Evolutionary conservation across 2,329 filamentous ascomycete genomes (phyloP).

Genomic region (Plectosphaerella cucumerina): DNA sequence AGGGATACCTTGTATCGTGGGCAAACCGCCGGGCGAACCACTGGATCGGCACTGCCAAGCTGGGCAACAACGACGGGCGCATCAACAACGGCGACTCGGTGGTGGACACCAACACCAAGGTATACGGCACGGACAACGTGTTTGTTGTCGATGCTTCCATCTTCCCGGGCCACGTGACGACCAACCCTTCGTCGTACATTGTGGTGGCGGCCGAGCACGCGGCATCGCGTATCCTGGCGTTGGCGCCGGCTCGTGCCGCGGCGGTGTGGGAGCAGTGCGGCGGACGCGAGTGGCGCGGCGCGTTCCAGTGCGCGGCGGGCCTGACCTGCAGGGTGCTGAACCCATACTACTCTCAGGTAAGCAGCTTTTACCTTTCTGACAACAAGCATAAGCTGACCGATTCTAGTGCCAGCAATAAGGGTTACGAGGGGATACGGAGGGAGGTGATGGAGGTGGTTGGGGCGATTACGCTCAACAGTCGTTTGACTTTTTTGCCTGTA

Average conservation of each 20-base stretch:
- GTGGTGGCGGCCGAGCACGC: conserved; percentile 62
- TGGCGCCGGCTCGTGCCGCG: conserved; percentile 6
- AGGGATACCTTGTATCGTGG: conserved; percentile 36
- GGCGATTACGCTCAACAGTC: no score
- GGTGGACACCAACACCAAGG: conserved; percentile 58
- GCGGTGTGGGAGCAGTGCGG: conserved; percentile 15
- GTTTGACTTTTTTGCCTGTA: neutral
- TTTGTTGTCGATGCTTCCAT: conserved; percentile 66
- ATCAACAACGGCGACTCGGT: conserved; percentile 50
- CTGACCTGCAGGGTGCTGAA: conserved; percentile 13
- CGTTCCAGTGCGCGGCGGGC: conserved; percentile 14
- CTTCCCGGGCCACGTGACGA: conserved; percentile 64
- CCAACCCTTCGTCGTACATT: conserved; percentile 64
- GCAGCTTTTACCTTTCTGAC: neutral
- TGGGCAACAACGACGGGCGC: conserved; percentile 53
- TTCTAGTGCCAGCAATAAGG: no score
- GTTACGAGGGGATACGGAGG: no score
- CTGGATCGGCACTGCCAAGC: conserved; percentile 54
- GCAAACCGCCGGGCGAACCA: conserved; percentile 42
- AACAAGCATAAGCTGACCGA: no score
- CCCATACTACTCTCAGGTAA: conserved; percentile 12
- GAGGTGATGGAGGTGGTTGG: no score
- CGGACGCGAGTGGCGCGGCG: conserved; percentile 16
- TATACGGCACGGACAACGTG: conserved; percentile 65
- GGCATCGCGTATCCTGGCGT: conserved; percentile 22